Evolutionary conservation across 2,329 filamentous ascomycete genomes (phyloP), one percentile per base, ranked within the genome.

Genomic region (Zasmidium cellare): DNA sequence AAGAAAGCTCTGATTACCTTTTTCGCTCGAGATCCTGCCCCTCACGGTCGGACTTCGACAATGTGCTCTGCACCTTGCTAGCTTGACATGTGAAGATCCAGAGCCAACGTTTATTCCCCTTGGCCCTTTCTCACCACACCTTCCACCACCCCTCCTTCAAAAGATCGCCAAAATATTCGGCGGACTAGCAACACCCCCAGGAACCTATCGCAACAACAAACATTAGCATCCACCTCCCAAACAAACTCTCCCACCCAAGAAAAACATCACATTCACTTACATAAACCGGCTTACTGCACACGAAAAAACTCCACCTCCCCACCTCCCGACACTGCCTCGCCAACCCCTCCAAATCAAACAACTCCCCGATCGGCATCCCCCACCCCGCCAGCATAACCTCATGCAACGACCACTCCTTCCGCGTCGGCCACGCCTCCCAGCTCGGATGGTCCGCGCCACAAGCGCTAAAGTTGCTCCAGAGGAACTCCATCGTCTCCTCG

Each of bases 341-440:
- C 50, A 82, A 63, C 46, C 59, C 69, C 68, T 82, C 80, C 9
- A 82, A 69, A 66, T 81, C 76, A 62, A 81, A 82, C 2, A 82
- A 65, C 67, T 82, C 80, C 22, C 79, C 79, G 62, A 82, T 80
- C 14, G 80, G 79, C 64, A 77, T 78, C 0, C 80, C 79, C 78
- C 78, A 82, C 0, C 79, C 79, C 0, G 74, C 74, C 3, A 82
- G 70, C 62, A 82, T 73, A 0, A 80, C 75, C 67, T 82, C 78
- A 65, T 82, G 80, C 50, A 76, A 60, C 25, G 62, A 56, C 50
- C 65, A 75, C 5, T 71, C 67, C 58, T 73, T 69, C 62, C 73
- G 70, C 22, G 71, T 69, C 20, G 73, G 74, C 72, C 72, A 75
- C 19, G 64, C 71, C 64, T 68, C 75, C 69, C 73, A 75, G 20